Base-by-base conservation (phyloP, 2,329 filamentous ascomycete species). In the Chrysosporium keratinophilum region DNA sequence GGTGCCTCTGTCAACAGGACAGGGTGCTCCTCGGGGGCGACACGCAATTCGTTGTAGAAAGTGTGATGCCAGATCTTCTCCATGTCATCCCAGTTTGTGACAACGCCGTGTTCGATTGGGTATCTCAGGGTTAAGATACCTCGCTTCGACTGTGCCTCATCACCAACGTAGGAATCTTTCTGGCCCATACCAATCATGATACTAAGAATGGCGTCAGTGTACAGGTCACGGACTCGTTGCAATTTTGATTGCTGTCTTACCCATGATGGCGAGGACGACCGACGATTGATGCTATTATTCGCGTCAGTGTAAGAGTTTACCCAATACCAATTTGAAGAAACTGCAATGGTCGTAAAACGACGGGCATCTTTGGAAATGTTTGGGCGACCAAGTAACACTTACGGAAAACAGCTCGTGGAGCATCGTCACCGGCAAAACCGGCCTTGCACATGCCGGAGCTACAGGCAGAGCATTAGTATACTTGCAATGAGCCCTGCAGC, bases 171-270 rank as follows among this genome's bases (percentile, higher is more conserved):
- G 61, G 93, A 97, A 83, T 98, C 93, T 82, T 98, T 98, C 80
- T 97, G 93, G 69, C 93, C 93, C 93, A 98, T 98, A 84, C 93
- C 93, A 76, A 98, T 97, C 93, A 98, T 98, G 82, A 98, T 97
- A 84, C 91, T 95, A 69, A 60, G 60, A 65, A 65, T 39, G 19
- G 40, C 19, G 28, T 40, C 11, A 57, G 59, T 55, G 19, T 41
- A 31, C 15, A 5, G 43, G 41, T 12, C 15, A 31, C 44, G 35
- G 35, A 35, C 50, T 31, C 39, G n/a, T 34, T 43, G 11, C 37
- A 10, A 20, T 20, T 20, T 50, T 51, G 37, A 52, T 52, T 12
- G n/a, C 11, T 37, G 35, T 41, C 83, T 84, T 88, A 96, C 90
- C 90, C 93, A 93, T 97, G 93, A 76, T 98, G 93, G 79, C 93